Percentiles rank a stretch among this genome's conserved stretches.
Conservation (phyloP, 2,329 filamentous ascomycete species). For the Colletotrichum theobromicola region DNA sequence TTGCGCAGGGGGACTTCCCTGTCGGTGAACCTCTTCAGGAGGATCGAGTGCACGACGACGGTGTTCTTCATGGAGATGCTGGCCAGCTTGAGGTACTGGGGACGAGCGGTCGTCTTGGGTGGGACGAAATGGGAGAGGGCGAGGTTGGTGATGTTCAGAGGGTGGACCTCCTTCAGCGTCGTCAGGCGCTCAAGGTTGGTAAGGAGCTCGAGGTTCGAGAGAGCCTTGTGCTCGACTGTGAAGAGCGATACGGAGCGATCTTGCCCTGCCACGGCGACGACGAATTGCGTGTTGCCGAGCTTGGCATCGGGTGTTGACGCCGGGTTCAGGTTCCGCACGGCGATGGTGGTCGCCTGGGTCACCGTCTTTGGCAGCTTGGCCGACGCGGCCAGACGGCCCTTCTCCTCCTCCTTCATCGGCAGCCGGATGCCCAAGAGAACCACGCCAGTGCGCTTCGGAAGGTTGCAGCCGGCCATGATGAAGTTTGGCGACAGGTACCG, state of each 20-base stretch:
- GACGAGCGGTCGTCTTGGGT: slow-evolving; percentile 51
- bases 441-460: slow-evolving; percentile 63
- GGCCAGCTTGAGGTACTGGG: slow-evolving; percentile 74
- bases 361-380: slow-evolving; percentile 69
- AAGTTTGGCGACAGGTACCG: slow-evolving; percentile 65
- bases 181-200: slow-evolving; percentile 56
- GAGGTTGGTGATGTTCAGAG: slow-evolving; percentile 62
- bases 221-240: slow-evolving; percentile 72
- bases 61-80: slow-evolving; percentile 83
- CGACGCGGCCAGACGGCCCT: slow-evolving; percentile 56
- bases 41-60: slow-evolving; percentile 79
- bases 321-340: slow-evolving; percentile 72
- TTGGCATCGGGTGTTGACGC: slow-evolving; percentile 52
- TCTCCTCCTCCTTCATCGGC: slow-evolving; percentile 36
- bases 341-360: slow-evolving; percentile 78
- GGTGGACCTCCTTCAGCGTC: slow-evolving; percentile 60
- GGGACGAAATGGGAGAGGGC: slow-evolving; percentile 63
- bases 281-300: slow-evolving; percentile 74
- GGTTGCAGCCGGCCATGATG: slow-evolving; percentile 61
- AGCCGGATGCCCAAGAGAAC: slow-evolving; percentile 63
- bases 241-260: slow-evolving; percentile 80
- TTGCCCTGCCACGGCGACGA: slow-evolving; percentile 80
- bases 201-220: slow-evolving; percentile 53
- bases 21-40: slow-evolving; percentile 58
- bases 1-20: slow-evolving; percentile 35